phyloP scores from a whole-genome alignment of 345 rosid species.

The Pistacia atlantica region DNA sequence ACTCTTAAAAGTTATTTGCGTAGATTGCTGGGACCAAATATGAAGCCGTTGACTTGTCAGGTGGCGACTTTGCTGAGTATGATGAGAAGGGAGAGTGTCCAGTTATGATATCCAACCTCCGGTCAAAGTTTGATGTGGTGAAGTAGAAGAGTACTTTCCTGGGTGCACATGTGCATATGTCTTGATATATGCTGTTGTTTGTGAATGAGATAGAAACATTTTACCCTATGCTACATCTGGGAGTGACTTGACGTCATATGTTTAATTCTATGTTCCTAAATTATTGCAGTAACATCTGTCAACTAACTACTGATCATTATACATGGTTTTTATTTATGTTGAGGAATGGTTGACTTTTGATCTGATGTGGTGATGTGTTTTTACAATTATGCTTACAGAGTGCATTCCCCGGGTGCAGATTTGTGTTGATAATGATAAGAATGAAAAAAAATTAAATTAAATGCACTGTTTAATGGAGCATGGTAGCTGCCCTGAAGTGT shows the following conservation, averaged over 20 bases:
- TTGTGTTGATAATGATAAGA: neutral
- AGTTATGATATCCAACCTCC: constrained; percentile 82
- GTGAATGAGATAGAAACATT: constrained; percentile 20
- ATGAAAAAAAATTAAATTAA: neutral
- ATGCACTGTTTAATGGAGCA: neutral
- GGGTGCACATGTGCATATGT: neutral
- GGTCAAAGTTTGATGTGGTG: constrained; percentile 61
- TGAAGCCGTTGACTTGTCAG: constrained; percentile 73
- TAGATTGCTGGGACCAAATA: constrained; percentile 67
- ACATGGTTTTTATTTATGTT: neutral
- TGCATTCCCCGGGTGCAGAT: neutral
- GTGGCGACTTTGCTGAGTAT: constrained; percentile 70
- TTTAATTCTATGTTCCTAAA: constrained; percentile 9
- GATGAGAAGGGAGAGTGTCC: constrained; percentile 88
- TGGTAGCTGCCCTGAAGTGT: neutral
- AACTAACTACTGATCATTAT: constrained; percentile 1
- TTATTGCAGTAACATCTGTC: constrained; percentile 4
- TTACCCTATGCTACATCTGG: constrained; percentile 7
- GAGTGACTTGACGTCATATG: neutral
- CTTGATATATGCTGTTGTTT: constrained; percentile 27
- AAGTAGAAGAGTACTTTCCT: constrained; percentile 38
- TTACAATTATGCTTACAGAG: neutral
- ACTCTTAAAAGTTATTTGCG: constrained; percentile 12
- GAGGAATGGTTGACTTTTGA: neutral
- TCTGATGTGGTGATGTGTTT: neutral